Evolutionary conservation across 371 early-diverging fungal genomes (phyloP).

Genomic region (Polyrhizophydium stewartii): DNA sequence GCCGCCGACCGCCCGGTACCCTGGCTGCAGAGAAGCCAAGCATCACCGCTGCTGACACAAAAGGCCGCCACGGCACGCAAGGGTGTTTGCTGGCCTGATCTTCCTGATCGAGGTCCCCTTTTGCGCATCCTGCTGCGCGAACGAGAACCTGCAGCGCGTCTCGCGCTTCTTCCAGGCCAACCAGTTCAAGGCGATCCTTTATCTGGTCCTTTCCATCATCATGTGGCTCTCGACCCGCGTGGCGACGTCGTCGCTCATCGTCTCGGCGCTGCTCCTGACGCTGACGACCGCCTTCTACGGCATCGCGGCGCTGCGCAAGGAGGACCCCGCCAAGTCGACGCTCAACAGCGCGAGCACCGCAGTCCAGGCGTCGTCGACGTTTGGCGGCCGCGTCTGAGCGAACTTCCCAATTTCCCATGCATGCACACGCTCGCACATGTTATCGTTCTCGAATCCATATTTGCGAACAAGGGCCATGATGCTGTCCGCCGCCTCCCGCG

Average conservation of each 20-base stretch:
- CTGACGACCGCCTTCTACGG: neutral
- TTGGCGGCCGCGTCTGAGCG: neutral
- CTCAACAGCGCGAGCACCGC: neutral
- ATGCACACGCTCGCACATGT: too few relatives aligned
- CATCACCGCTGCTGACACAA: too few relatives aligned
- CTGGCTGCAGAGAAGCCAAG: too few relatives aligned
- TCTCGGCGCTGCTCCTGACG: neutral
- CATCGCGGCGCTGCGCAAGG: neutral
- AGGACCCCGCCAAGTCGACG: neutral
- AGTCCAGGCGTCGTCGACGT: neutral
- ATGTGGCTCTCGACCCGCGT: neutral
- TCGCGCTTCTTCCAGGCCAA: conserved; percentile 1
- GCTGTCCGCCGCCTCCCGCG: too few relatives aligned
- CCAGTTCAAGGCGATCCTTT: neutral
- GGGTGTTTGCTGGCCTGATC: neutral
- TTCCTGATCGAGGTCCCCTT: neutral
- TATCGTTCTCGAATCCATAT: too few relatives aligned
- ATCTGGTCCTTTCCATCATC: neutral
- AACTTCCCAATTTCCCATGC: too few relatives aligned
- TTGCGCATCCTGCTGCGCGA: neutral
- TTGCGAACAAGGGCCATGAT: too few relatives aligned
- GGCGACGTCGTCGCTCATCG: neutral
- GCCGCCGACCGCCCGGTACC: too few relatives aligned
- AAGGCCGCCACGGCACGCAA: too few relatives aligned
- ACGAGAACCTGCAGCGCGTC: neutral